These are phyloP conservation scores for Trichomonascus vanleenenianus DNA, from an alignment of 805 yeast species.

Conservation along the genomic window DNA sequence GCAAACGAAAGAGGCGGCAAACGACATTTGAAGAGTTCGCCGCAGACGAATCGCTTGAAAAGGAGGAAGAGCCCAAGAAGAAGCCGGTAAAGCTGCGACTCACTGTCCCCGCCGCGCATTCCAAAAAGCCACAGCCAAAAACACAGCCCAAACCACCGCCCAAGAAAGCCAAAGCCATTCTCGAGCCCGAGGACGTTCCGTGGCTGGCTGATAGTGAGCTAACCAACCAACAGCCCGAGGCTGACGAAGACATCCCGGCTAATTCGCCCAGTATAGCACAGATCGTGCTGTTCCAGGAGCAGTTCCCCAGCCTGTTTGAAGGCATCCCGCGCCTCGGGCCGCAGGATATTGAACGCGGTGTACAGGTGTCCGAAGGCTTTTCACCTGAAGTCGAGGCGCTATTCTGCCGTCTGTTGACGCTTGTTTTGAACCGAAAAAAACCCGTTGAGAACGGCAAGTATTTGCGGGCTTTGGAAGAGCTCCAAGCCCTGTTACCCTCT, in stretches of 20 bases:
- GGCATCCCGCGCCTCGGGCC: conserved; percentile 32
- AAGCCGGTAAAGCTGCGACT: neutral
- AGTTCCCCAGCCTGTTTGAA: conserved; percentile 23
- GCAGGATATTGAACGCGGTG: conserved; percentile 34
- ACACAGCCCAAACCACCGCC: neutral
- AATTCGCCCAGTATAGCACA: conserved; percentile 25
- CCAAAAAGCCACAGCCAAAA: neutral
- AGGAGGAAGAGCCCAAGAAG: neutral
- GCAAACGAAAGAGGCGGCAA: neutral
- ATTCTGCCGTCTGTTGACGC: conserved; percentile 28
- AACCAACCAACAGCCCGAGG: conserved; percentile 19
- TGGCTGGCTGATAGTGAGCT: conserved; percentile 19
- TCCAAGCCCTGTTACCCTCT: conserved; percentile 22
- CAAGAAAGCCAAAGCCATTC: neutral
- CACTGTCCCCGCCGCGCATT: neutral
- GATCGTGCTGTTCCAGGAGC: conserved; percentile 23
- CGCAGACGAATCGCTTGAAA: neutral
- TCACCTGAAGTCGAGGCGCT: conserved; percentile 25
- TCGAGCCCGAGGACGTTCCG: conserved; percentile 26
- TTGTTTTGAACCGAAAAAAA: conserved; percentile 34
- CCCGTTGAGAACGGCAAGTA: conserved; percentile 31
- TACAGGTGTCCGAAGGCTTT: conserved; percentile 12
- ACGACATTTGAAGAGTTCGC: neutral
- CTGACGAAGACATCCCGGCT: conserved; percentile 11
- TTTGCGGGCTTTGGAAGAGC: conserved; percentile 32